Evolutionary conservation across 2,329 filamentous ascomycete genomes (phyloP).

Genomic region (Herpotrichia juniperi): DNA sequence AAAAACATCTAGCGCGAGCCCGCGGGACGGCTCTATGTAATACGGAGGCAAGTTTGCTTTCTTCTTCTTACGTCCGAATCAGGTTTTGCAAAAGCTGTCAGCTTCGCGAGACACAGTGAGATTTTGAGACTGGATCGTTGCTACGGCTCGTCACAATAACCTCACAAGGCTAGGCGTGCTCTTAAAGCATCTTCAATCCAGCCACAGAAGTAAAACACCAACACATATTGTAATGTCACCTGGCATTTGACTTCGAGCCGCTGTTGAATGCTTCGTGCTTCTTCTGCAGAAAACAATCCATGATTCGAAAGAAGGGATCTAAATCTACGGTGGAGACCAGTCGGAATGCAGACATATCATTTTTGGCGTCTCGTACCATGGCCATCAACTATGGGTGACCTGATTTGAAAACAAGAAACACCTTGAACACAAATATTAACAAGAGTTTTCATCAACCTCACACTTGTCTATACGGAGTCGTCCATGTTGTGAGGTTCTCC

Average conservation of each 20-base stretch:
- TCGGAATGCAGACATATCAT: not conserved
- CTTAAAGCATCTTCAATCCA: not conserved
- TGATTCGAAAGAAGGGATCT: conserved; percentile 5
- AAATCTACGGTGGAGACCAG: conserved; percentile 2
- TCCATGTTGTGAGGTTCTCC: conserved; percentile 20
- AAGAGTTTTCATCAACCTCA: conserved; percentile 3
- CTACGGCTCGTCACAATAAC: not conserved
- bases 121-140: not conserved
- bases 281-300: not conserved
- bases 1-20: not conserved
- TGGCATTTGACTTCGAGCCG: conserved; percentile 1
- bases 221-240: conserved; percentile 4
- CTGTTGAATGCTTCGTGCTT: not conserved
- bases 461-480: conserved; percentile 9
- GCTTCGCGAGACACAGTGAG: not conserved
- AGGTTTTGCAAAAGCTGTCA: not conserved
- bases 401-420: conserved; percentile 8
- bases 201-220: not conserved
- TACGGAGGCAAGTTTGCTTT: not conserved
- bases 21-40: not conserved
- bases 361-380: conserved; percentile 10
- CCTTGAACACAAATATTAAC: not conserved
- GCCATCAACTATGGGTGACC: conserved; percentile 2
- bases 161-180: not conserved
- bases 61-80: not conserved